These are phyloP conservation scores for Podospora conica DNA, from an alignment of 495 filamentous ascomycete species.

Conservation along the genomic window DNA sequence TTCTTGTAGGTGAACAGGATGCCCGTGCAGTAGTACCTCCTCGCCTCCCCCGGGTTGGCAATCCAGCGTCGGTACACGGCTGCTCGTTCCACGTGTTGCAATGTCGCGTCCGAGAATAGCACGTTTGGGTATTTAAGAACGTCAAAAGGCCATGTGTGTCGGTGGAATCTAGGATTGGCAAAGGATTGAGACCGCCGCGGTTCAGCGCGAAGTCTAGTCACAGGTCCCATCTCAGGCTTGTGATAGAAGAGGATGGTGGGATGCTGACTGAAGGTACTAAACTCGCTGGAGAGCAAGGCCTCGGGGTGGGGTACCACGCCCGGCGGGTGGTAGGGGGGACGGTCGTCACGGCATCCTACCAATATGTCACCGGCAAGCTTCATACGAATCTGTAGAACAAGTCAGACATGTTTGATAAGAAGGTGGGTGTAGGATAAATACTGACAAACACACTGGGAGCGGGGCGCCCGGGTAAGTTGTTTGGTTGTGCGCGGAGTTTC, in stretches of 20 bases:
- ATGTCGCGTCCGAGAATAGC: background rate
- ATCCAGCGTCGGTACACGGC: background rate
- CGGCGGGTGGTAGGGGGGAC: no score
- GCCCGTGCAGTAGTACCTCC: background rate
- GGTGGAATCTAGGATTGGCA: no score
- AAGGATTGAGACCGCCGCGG: no score
- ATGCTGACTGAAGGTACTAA: background rate
- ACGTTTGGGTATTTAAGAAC: no score
- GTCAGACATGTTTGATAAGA: background rate
- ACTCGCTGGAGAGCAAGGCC: no score
- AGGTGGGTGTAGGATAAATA: background rate
- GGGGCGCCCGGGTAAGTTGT: no score
- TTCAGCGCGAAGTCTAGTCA: no score
- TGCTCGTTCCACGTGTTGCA: background rate
- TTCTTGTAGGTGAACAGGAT: background rate
- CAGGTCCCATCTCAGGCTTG: background rate
- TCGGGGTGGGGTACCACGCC: no score
- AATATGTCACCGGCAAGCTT: background rate
- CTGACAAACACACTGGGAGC: background rate
- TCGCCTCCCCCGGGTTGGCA: no score
- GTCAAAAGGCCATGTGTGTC: background rate
- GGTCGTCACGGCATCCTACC: no score
- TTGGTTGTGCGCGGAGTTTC: fast-evolving
- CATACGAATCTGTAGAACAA: background rate
- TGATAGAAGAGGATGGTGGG: background rate